Evolutionary conservation across 495 filamentous ascomycete genomes (phyloP).

Genomic region (Chaetomium fimeti): DNA sequence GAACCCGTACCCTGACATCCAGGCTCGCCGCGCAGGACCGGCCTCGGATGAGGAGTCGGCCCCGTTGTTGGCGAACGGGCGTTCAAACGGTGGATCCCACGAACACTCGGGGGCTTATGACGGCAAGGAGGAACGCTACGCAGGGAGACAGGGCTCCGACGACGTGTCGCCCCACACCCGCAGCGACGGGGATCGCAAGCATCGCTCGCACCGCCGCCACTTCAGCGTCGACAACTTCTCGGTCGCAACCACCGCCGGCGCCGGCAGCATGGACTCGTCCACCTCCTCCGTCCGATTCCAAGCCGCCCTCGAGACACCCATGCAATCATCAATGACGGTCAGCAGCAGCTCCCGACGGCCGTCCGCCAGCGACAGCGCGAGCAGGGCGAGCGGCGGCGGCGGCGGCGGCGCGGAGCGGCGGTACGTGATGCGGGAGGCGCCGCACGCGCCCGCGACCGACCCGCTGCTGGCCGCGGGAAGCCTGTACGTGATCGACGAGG

Average conservation of each 20-base stretch:
- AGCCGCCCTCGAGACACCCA: slow-evolving; percentile 28
- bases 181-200: slow-evolving; percentile 6
- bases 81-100: neutral
- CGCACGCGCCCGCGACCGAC: slow-evolving; percentile 34
- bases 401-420: slow-evolving; percentile 21
- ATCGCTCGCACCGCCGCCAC: slow-evolving; percentile 28
- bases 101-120: neutral
- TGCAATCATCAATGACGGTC: neutral
- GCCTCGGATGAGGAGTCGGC: slow-evolving; percentile 31
- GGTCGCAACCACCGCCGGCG: slow-evolving; percentile 23
- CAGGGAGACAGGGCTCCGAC: slow-evolving; percentile 1
- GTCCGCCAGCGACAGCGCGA: slow-evolving; percentile 1
- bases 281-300: slow-evolving; percentile 32
- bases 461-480: slow-evolving; percentile 34
- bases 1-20: neutral
- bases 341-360: slow-evolving; percentile 4
- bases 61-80: slow-evolving; percentile 23
- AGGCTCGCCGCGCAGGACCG: neutral
- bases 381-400: neutral
- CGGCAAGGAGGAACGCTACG: neutral
- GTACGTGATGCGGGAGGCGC: slow-evolving; percentile 34
- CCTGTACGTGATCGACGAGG: slow-evolving; percentile 34
- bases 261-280: slow-evolving; percentile 21
- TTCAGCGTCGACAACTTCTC: slow-evolving; percentile 37
- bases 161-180: slow-evolving; percentile 12